These are phyloP conservation scores for Pichia norvegensis DNA, from an alignment of 1,139 yeast genomes.

Conservation along the genomic window DNA sequence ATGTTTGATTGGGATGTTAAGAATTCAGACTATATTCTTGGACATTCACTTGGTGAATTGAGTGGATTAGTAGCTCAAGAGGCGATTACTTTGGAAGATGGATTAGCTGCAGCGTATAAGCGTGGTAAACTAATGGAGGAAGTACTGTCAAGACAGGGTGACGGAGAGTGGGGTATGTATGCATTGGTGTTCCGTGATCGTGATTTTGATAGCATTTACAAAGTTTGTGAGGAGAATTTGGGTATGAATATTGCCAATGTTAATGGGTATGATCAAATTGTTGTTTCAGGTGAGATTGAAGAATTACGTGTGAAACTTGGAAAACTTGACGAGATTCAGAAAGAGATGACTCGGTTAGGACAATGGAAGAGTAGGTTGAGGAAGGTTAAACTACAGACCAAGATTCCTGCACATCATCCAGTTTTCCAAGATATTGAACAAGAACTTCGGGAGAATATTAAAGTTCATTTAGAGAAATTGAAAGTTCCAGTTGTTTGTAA, in stretches of 20 bases:
- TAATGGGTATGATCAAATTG: constrained; percentile 31
- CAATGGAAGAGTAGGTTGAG: constrained; percentile 22
- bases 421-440: constrained; percentile 22
- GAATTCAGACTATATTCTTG: constrained; percentile 24
- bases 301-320: constrained; percentile 14
- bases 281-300: constrained; percentile 25
- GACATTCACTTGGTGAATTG: constrained; percentile 33
- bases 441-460: constrained; percentile 16
- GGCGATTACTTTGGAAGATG: constrained; percentile 22
- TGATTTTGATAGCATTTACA: constrained; percentile 18
- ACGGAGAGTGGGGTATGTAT: constrained; percentile 24
- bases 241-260: constrained; percentile 26
- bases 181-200: constrained; percentile 26
- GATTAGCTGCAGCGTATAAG: constrained; percentile 21
- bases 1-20: constrained; percentile 19
- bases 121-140: constrained; percentile 30
- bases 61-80: constrained; percentile 25
- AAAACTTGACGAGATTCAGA: constrained; percentile 12
- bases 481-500: constrained; percentile 25
- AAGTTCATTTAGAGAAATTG: constrained; percentile 8
- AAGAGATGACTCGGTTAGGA: constrained; percentile 12
- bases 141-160: not conserved
- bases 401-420: constrained; percentile 29
- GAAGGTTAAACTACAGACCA: constrained; percentile 23
- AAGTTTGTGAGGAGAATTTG: constrained; percentile 12